phyloP scores from a whole-genome alignment of 2,329 filamentous ascomycete species.

The Dothiorella sarmentorum region DNA sequence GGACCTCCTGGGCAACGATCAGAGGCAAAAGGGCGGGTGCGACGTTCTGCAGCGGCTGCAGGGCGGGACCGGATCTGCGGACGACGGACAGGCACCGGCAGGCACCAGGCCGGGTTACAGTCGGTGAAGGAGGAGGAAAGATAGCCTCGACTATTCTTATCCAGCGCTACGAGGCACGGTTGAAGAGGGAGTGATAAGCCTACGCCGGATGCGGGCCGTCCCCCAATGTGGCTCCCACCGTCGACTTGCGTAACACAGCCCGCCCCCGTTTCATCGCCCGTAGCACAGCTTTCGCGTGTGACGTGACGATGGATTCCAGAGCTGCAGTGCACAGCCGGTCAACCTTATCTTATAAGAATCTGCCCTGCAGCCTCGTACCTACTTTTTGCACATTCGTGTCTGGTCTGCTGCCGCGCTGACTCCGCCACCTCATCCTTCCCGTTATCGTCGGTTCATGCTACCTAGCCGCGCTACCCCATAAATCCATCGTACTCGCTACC shows the following conservation, averaged over 20 bases:
- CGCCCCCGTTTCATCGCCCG: conserved; percentile 1
- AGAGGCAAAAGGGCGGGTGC: conserved; percentile 5
- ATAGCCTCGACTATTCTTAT: not conserved
- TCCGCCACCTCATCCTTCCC: conserved; percentile 4
- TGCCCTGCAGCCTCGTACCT: not conserved
- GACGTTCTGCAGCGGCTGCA: conserved; percentile 9
- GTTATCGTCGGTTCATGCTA: not conserved
- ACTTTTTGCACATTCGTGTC: not conserved
- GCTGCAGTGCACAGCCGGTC: not conserved
- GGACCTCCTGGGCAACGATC: not conserved
- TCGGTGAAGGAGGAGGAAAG: not conserved
- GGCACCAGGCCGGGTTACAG: not conserved
- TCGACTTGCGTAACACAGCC: not conserved
- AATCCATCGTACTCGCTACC: not conserved
- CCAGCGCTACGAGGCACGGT: not conserved
- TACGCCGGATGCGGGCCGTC: not conserved
- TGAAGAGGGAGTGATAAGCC: not conserved
- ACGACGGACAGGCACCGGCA: not conserved
- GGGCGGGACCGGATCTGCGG: not conserved
- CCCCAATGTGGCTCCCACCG: not conserved
- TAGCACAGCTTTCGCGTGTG: conserved; percentile 7
- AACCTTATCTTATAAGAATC: no score
- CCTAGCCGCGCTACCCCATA: not conserved
- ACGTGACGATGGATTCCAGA: not conserved
- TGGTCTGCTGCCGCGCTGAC: not conserved